These are phyloP conservation scores for Stereocaulon alpinum DNA, from an alignment of 495 filamentous ascomycete genomes.

Conservation along the genomic window DNA sequence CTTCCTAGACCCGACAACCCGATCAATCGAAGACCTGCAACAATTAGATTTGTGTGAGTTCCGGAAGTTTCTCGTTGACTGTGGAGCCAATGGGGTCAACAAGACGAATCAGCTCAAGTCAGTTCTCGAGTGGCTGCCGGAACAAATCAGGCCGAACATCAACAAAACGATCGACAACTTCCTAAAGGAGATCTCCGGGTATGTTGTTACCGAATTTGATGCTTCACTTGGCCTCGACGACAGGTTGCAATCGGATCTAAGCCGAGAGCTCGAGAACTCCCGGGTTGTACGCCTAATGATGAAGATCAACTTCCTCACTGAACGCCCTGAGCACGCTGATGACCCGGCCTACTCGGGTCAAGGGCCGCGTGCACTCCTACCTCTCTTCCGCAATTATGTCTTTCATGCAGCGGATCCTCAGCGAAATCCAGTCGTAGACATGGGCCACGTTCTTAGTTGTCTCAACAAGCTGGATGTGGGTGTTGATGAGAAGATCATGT, in stretches of 20 bases:
- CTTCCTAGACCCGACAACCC: conserved; percentile 67
- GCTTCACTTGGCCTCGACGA: conserved; percentile 65
- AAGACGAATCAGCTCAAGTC: conserved; percentile 54
- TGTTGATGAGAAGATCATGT: conserved; percentile 68
- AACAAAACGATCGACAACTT: conserved; percentile 68
- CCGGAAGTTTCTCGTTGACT: conserved; percentile 66
- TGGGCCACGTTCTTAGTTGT: conserved; percentile 73
- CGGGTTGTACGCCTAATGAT: conserved; percentile 69
- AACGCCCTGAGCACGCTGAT: conserved; percentile 73
- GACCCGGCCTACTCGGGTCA: conserved; percentile 75
- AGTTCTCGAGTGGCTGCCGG: conserved; percentile 69
- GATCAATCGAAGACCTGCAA: conserved; percentile 63
- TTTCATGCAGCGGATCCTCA: conserved; percentile 88
- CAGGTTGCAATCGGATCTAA: conserved; percentile 55
- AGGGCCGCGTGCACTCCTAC: conserved; percentile 80
- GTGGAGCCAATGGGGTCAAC: too few species aligned
- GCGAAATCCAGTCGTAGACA: conserved; percentile 67
- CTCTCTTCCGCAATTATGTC: conserved; percentile 91
- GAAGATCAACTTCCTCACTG: conserved; percentile 77
- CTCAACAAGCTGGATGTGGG: conserved; percentile 91
- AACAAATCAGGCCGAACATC: conserved; percentile 35
- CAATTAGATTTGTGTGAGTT: conserved; percentile 80
- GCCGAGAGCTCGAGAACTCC: conserved; percentile 82
- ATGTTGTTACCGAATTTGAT: conserved; percentile 62
- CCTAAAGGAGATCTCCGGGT: conserved; percentile 60